Percentiles rank a stretch among this genome's conserved stretches.
phyloP scores from a whole-genome alignment of 1,139 yeast genomes.

The Blastobotrys malaysiensis region DNA sequence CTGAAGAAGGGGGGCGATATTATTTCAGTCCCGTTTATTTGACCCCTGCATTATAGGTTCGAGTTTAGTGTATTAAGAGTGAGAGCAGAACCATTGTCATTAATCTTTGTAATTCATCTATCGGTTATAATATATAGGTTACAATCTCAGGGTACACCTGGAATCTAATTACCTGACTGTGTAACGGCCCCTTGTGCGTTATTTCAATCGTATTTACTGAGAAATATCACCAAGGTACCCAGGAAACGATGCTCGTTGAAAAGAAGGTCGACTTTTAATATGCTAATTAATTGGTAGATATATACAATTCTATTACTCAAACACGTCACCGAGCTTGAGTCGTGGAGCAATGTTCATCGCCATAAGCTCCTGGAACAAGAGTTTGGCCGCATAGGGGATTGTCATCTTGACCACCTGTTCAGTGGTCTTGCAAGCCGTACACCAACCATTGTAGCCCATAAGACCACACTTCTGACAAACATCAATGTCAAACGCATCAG shows the following conservation, averaged over 20 bases:
- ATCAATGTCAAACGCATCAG: conserved; percentile 97
- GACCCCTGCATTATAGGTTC: too few relatives aligned
- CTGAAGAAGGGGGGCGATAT: neutral
- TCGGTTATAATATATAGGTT: too few relatives aligned
- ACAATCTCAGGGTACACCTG: too few relatives aligned
- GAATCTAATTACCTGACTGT: too few relatives aligned
- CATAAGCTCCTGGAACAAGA: conserved; percentile 96
- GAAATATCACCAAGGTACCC: too few relatives aligned
- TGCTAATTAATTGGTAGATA: conserved; percentile 1
- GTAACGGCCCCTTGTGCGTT: too few relatives aligned
- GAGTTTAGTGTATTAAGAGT: too few relatives aligned
- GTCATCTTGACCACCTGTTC: conserved; percentile 89
- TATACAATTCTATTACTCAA: conserved; percentile 7
- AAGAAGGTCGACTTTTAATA: too few relatives aligned
- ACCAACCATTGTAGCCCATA: conserved; percentile 97
- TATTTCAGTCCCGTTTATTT: neutral
- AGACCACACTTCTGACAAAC: conserved; percentile 94
- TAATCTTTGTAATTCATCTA: too few relatives aligned
- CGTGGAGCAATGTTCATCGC: conserved; percentile 99
- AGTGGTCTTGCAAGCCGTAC: conserved; percentile 87
- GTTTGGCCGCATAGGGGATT: conserved; percentile 95
- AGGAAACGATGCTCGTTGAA: too few relatives aligned
- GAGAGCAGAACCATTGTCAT: too few relatives aligned
- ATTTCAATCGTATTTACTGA: too few relatives aligned
- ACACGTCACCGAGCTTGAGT: conserved; percentile 67